A percentile compares a stretch with the other conserved stretches of the same genome.
Conservation (phyloP, 2,329 filamentous ascomycete species). For the Pseudogymnoascus sp. region DNA sequence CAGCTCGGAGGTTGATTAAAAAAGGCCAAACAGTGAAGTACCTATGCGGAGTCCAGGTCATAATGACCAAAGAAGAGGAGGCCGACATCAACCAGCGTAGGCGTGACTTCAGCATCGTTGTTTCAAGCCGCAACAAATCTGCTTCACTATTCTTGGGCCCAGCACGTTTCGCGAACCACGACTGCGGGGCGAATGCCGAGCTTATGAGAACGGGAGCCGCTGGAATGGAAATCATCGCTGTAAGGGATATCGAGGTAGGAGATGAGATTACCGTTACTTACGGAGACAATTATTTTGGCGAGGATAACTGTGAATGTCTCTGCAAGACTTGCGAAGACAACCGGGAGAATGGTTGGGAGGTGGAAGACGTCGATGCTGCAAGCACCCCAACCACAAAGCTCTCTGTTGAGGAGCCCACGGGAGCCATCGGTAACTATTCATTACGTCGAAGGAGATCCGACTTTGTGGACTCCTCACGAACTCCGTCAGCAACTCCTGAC, state of each 20-base stretch:
- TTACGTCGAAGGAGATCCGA: slow-evolving; percentile 44
- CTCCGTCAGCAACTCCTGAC: slow-evolving; percentile 48
- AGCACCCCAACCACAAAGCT: slow-evolving; percentile 20
- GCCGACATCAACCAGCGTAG: slow-evolving; percentile 68
- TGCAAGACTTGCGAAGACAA: slow-evolving; percentile 77
- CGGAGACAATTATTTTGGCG: slow-evolving; percentile 91
- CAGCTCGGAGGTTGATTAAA: slow-evolving; percentile 69
- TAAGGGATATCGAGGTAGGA: slow-evolving; percentile 70
- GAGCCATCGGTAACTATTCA: slow-evolving; percentile 37
- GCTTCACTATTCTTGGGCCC: slow-evolving; percentile 91
- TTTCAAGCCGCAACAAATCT: slow-evolving; percentile 84
- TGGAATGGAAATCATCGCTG: slow-evolving; percentile 84
- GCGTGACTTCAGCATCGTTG: slow-evolving; percentile 94
- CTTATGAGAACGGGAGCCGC: slow-evolving; percentile 76
- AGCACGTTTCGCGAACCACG: slow-evolving; percentile 93
- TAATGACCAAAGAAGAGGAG: slow-evolving; percentile 88
- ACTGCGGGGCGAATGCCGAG: slow-evolving; percentile 86
- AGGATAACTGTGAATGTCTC: slow-evolving; percentile 89
- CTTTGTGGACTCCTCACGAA: slow-evolving; percentile 42
- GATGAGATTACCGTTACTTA: slow-evolving; percentile 97
- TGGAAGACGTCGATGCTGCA: slow-evolving; percentile 33
- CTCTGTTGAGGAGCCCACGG: slow-evolving; percentile 24
- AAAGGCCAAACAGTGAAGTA: slow-evolving; percentile 85
- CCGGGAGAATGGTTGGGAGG: slow-evolving; percentile 74
- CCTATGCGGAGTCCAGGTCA: slow-evolving; percentile 80